A percentile compares a stretch with the other conserved stretches of the same genome.
Evolutionary conservation across 2,329 filamentous ascomycete genomes (phyloP).

Genomic region (Graphilbum ipis-grandicollis): DNA sequence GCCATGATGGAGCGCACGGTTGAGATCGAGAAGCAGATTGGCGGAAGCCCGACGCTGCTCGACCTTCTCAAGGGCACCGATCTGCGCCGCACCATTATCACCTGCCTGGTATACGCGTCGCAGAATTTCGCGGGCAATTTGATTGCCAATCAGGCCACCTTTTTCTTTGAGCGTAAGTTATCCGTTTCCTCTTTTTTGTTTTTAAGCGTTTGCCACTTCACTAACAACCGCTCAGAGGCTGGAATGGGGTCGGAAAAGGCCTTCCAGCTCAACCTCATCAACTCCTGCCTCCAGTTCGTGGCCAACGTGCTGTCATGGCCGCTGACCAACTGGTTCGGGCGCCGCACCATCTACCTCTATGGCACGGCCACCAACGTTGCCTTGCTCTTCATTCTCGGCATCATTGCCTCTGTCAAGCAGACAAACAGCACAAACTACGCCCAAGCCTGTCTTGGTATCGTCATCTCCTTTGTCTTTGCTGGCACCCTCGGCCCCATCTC

Average conservation of each 20-base stretch:
- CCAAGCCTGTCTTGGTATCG: conserved; percentile 7
- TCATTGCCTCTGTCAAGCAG: conserved; percentile 22
- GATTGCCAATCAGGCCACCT: conserved; percentile 45
- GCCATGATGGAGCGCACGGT: conserved; percentile 42
- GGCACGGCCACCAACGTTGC: conserved; percentile 5
- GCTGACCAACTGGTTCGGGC: conserved; percentile 27
- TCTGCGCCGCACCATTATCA: conserved; percentile 33
- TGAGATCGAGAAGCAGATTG: conserved; percentile 31
- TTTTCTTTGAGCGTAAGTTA: conserved; percentile 36
- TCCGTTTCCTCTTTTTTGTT: background rate
- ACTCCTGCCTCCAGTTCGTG: conserved; percentile 42
- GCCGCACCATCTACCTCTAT: conserved; percentile 9
- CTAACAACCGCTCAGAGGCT: conserved; percentile 28
- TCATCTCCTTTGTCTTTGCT: conserved; percentile 30
- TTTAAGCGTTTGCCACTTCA: conserved; percentile 20
- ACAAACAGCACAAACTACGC: conserved; percentile 11
- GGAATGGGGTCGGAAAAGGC: conserved; percentile 35
- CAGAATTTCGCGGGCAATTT: conserved; percentile 46
- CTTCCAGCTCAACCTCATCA: conserved; percentile 47
- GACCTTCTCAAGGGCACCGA: conserved; percentile 40
- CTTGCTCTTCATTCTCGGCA: conserved; percentile 11
- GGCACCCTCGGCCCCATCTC: conserved; percentile 34
- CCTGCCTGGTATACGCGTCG: conserved; percentile 37
- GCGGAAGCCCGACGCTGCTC: conserved; percentile 24
- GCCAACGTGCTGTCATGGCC: conserved; percentile 52